Conservation (phyloP, 2,329 filamentous ascomycete species). For the Arthrobotrys entomopaga region DNA sequence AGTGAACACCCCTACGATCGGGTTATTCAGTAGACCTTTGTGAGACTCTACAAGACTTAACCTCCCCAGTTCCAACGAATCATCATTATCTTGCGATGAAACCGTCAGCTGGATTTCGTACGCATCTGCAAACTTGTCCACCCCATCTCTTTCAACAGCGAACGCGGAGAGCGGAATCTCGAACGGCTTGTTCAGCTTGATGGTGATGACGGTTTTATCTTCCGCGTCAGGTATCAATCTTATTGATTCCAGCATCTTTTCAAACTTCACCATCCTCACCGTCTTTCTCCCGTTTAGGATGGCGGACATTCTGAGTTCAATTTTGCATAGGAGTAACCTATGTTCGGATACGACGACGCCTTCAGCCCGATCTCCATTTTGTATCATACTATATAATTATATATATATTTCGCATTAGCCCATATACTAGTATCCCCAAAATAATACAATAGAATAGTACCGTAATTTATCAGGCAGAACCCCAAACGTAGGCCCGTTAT, state of each 20-base stretch:
- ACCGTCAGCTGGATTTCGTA: not conserved
- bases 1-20: not conserved
- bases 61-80: not conserved
- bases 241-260: not conserved
- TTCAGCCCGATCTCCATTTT: not conserved
- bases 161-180: slow-evolving; percentile 28
- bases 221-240: not conserved
- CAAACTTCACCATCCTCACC: not conserved
- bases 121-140: not conserved
- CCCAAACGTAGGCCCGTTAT: slow-evolving; percentile 21
- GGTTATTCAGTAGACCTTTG: not conserved
- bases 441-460: slow-evolving; percentile 2
- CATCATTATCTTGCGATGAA: not conserved
- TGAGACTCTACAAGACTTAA: not conserved
- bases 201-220: not conserved
- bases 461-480: slow-evolving; percentile 12
- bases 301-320: no score
- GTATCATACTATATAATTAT: no score
- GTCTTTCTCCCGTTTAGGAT: no score
- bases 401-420: no score
- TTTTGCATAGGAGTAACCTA: no score
- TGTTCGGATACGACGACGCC: not conserved
- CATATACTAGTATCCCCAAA: no score
- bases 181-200: slow-evolving; percentile 3
- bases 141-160: not conserved